A percentile compares a stretch with the other conserved stretches of the same genome.
Conservation (phyloP, 2,329 filamentous ascomycete genomes). For the Onygenales sp. region DNA sequence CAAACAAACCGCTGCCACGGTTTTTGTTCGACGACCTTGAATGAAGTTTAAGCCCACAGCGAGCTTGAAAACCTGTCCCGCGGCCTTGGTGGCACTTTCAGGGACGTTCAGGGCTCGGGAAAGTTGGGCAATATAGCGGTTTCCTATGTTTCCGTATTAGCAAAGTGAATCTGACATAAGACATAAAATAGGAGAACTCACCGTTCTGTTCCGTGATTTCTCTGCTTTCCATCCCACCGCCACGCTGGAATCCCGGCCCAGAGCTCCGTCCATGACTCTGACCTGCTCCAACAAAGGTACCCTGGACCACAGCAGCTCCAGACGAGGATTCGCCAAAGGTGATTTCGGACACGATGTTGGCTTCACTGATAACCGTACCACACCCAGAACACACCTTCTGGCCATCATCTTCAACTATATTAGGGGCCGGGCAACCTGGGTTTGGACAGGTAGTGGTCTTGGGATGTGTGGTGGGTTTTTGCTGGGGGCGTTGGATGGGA, state of each 20-base stretch:
- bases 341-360: constrained; percentile 85
- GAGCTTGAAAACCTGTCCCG: constrained; percentile 66
- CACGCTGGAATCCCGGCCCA: constrained; percentile 36
- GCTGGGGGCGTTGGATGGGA: constrained; percentile 28
- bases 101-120: constrained; percentile 36
- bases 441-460: constrained; percentile 35
- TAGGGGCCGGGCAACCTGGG: constrained; percentile 34
- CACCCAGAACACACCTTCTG: constrained; percentile 65
- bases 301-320: constrained; percentile 83
- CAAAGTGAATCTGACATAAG: background rate
- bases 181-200: constrained; percentile 9
- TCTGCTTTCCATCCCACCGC: constrained; percentile 41
- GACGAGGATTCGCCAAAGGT: constrained; percentile 80
- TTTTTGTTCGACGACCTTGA: constrained; percentile 74
- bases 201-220: constrained; percentile 37
- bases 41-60: constrained; percentile 68
- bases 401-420: constrained; percentile 38
- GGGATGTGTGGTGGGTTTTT: constrained; percentile 13
- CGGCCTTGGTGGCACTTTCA: constrained; percentile 55
- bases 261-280: constrained; percentile 67
- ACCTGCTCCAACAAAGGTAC: constrained; percentile 76
- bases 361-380: constrained; percentile 73
- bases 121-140: constrained; percentile 34
- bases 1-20: constrained; percentile 81
- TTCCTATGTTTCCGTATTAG: constrained; percentile 18